Base-by-base conservation (phyloP, 768 basidiomycete species). In the Amanita inopinata region DNA sequence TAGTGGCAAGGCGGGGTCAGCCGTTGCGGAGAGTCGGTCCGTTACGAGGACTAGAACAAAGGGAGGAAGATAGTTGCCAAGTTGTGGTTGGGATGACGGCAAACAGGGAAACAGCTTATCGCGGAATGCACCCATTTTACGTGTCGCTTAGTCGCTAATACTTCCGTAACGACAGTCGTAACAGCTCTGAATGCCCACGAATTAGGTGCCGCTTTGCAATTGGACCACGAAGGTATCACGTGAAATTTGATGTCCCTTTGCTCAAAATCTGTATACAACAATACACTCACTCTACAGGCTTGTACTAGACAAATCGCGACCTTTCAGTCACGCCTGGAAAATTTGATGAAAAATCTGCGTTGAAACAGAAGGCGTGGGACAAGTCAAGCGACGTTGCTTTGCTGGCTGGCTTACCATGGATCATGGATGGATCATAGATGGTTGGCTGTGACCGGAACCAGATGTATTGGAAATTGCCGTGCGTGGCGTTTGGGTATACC, bases 151-250 rank as follows among this genome's bases (percentile, higher is more conserved):
- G 40, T 40, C 8, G 25, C 12, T 30, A 30, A 24, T 23, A 25
- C 14, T 38, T 38, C 22, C 37, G 20, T 38, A 15, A 38, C 30
- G 15, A 40, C 31, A 10, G 40, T 33, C 14, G 27, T 27, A 28
- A 40, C 15, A 31, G n/a, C n/a, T n/a, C n/a, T n/a, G n/a, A n/a
- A n/a, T n/a, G n/a, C n/a, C n/a, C n/a, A n/a, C n/a, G n/a, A n/a
- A 28, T 6, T 28, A n/a, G 27, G 27, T 28, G 27, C 7, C 7
- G n/a, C 7, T n/a, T 6, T n/a, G 27, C 27, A n/a, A 28, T 28
- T 28, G 27, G 27, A 28, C 27, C 27, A n/a, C 7, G 7, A 7
- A n/a, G 27, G 27, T 6, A 28, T 28, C 27, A 28, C 27, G 27
- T 28, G 27, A 28, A 28, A 28, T n/a, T 6, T 28, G 27, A 28